A percentile compares a stretch with the other conserved stretches of the same genome.
phyloP scores from a whole-genome alignment of 148 eudicot species.

The Rhododendron ovatum region DNA sequence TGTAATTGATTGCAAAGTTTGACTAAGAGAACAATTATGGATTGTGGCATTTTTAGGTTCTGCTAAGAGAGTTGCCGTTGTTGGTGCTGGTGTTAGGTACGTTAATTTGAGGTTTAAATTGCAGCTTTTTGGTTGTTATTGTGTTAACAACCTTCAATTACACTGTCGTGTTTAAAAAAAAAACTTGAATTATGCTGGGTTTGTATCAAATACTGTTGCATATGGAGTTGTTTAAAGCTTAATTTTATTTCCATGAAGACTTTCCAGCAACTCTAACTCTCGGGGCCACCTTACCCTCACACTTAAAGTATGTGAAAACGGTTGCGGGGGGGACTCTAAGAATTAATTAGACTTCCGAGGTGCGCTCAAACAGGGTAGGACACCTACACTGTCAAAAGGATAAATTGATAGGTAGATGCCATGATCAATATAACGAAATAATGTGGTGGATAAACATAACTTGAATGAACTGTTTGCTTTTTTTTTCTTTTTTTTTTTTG shows the following conservation, averaged over 20 bases:
- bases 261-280: background rate
- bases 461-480: background rate
- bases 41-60: conserved; percentile 35
- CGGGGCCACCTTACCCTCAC: background rate
- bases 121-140: background rate
- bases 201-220: background rate
- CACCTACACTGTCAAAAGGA: background rate
- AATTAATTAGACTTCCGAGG: background rate
- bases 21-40: background rate
- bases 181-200: background rate
- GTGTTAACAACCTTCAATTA: background rate
- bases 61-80: conserved; percentile 77
- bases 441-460: background rate
- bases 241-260: background rate
- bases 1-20: background rate
- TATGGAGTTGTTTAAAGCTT: background rate
- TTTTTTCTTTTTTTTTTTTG: background rate
- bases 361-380: background rate
- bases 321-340: background rate
- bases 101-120: conserved; percentile 8
- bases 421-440: background rate
- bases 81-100: conserved; percentile 97
- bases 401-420: background rate
- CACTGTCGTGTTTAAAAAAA: background rate
- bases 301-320: background rate